Evolutionary conservation across 2,329 filamentous ascomycete species (phyloP).

Genomic region (Cadophora sp.): DNA sequence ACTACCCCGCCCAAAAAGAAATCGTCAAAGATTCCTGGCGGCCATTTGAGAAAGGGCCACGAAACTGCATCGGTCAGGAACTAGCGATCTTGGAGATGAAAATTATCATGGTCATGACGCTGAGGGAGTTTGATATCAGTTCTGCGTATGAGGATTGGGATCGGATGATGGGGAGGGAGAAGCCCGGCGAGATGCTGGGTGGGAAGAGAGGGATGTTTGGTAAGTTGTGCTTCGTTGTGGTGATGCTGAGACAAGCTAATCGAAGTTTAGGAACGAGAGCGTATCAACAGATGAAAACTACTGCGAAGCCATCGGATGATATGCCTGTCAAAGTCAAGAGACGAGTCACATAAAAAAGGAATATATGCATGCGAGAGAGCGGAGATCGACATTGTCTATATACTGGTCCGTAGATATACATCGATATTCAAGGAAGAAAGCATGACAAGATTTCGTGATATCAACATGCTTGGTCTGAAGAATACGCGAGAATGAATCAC

Average conservation of each 20-base stretch:
- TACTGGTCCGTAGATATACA: background rate
- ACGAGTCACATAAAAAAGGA: background rate
- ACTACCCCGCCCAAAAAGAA: constrained; percentile 38
- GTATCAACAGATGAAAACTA: constrained; percentile 30
- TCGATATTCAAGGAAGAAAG: background rate
- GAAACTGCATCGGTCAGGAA: constrained; percentile 63
- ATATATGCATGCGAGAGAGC: background rate
- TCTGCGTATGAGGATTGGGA: constrained; percentile 44
- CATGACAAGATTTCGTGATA: too few species aligned
- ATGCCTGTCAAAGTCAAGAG: constrained; percentile 26
- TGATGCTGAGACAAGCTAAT: background rate
- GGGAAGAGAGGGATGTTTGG: constrained; percentile 33
- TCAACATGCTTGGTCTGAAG: too few species aligned
- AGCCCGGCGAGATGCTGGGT: constrained; percentile 15
- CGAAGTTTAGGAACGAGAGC: constrained; percentile 16
- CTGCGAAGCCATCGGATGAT: constrained; percentile 31
- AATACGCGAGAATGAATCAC: too few species aligned
- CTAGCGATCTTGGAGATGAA: constrained; percentile 57
- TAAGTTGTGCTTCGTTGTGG: background rate
- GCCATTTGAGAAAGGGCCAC: constrained; percentile 59
- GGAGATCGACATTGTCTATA: background rate
- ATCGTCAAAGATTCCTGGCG: constrained; percentile 53
- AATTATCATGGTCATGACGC: constrained; percentile 53
- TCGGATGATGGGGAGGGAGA: constrained; percentile 23
- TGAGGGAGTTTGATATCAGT: constrained; percentile 56